Percentiles rank a stretch among this genome's conserved stretches.
Conservation (phyloP, 78 protist species). For the Dictyostelium firmibasis region DNA sequence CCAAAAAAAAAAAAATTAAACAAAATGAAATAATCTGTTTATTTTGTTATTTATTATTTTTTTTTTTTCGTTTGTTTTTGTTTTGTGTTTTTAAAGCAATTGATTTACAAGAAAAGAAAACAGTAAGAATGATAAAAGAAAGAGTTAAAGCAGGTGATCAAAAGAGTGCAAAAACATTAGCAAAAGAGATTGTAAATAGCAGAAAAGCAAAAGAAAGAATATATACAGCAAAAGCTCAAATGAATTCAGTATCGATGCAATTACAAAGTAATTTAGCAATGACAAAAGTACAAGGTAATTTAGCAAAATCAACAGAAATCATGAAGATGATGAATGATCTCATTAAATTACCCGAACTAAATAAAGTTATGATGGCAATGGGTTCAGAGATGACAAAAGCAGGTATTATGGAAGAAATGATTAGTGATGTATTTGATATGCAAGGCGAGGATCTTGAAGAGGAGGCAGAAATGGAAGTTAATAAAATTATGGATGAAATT, state of each 20-base stretch:
- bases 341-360: slow-evolving; percentile 71
- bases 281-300: slow-evolving; percentile 74
- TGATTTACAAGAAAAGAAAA: slow-evolving; percentile 67
- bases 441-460: slow-evolving; percentile 53
- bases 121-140: slow-evolving; percentile 66
- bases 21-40: background rate
- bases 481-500: slow-evolving; percentile 68
- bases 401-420: slow-evolving; percentile 80
- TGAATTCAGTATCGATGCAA: slow-evolving; percentile 81
- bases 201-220: slow-evolving; percentile 75
- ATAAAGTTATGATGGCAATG: slow-evolving; percentile 70
- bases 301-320: slow-evolving; percentile 71
- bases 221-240: slow-evolving; percentile 81
- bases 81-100: slow-evolving; percentile 21
- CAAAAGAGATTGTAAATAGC: slow-evolving; percentile 60
- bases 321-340: slow-evolving; percentile 84
- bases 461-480: slow-evolving; percentile 66
- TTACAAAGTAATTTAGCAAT: slow-evolving; percentile 62
- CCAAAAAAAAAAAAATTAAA: too few relatives aligned
- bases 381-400: slow-evolving; percentile 76
- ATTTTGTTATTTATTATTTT: background rate
- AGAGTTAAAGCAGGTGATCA: slow-evolving; percentile 83
- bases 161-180: slow-evolving; percentile 69
- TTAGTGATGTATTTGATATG: slow-evolving; percentile 32
- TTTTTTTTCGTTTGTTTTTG: background rate